Evolutionary conservation across 208 protist species (phyloP), one percentile per base, ranked within the genome.

Genomic region (Acanthamoeba royreba): DNA sequence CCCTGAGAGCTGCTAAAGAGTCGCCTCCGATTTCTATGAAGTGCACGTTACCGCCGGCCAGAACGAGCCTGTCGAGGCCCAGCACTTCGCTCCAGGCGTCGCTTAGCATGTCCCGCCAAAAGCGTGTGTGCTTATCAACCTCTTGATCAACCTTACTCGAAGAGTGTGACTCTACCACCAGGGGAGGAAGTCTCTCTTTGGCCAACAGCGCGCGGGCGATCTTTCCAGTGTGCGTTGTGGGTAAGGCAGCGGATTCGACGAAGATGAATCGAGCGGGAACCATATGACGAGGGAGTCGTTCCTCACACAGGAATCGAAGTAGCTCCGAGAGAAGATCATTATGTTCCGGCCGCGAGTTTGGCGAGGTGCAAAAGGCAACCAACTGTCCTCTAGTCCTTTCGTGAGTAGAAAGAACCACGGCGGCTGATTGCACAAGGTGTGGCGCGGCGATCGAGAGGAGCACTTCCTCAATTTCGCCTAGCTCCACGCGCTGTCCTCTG

Each of bases 401-500:
- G 74, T n/a, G 17, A 28, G n/a, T n/a, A n/a, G 49, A 55, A 31
- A 92, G 9, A 4, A 92, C 86, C n/a, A 92, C 86, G 22, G 86
- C 86, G 5, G 55, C 86, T 2, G 86, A 33, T 22, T 47, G 86
- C 28, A 92, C 7, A 17, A 92, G 58, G 13, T 31, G 35, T 15
- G 86, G 86, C 22, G 86, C n/a, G 25, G 86, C 35, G 31, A 74
- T 53, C 28, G 42, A 15, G 58, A 92, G 86, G 0, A 92, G 86
- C 31, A 40, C 53, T 40, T 92, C 86, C 86, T 92, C 86, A n/a
- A 92, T 72, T 42, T 92, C 86, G 42, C 86, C 86, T 53, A 92
- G 28, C 58, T 92, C 86, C 2, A 92, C 86, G 31, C 86, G 47
- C 53, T 92, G 86, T 9, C 86, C 86, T 15, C 53, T 72, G 47